Base-by-base conservation (phyloP, 495 filamentous ascomycete species). In the Trypethelium eluteriae region DNA sequence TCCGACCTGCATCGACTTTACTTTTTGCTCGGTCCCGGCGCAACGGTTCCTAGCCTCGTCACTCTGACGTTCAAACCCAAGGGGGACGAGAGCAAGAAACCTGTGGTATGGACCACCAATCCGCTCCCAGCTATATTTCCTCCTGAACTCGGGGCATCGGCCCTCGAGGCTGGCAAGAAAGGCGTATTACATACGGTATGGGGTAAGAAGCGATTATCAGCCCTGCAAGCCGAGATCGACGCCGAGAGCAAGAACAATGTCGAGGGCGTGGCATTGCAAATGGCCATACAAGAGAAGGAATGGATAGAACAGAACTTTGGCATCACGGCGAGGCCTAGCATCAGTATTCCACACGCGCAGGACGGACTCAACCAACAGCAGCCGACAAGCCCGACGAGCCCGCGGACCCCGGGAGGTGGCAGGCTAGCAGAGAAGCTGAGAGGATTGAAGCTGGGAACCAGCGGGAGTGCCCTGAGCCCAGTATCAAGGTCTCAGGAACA, bases 261-360 rank as follows among this genome's bases (percentile, higher is more conserved):
- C 38, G 90, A 93, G 73, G 87, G 89, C 39, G 83, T 95, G 34
- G 90, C 88, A 3, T 76, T 93, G 59, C 84, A 89, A 69, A 93
- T 95, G 89, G 89, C 88, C 0, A 71, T 88, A 39, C 84, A 89
- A 64, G 90, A 95, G 74, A 88, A 87, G 68, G 84, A 87, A 65
- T 93, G 90, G 89, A 89, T 95, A 49, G 85, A 91, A 73, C 76
- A 83, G 38, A 88, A 91, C 69, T 94, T 92, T 74, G 89, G 89
- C 0, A 79, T 92, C 2, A 73, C 65, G 10, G 68, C 75, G 16
- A 75, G 72, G 49, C 72, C 78, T 2, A 53, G 38, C 11, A 41
- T n/a, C 16, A 65, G 63, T 64, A 57, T 34, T 64, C 56, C 44
- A 6, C 64, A 70, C 66, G 70, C 25, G 70, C 75, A 70, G 73